phyloP scores from a whole-genome alignment of 2,329 filamentous ascomycete genomes.

The Pestalotiopsis sp. region DNA sequence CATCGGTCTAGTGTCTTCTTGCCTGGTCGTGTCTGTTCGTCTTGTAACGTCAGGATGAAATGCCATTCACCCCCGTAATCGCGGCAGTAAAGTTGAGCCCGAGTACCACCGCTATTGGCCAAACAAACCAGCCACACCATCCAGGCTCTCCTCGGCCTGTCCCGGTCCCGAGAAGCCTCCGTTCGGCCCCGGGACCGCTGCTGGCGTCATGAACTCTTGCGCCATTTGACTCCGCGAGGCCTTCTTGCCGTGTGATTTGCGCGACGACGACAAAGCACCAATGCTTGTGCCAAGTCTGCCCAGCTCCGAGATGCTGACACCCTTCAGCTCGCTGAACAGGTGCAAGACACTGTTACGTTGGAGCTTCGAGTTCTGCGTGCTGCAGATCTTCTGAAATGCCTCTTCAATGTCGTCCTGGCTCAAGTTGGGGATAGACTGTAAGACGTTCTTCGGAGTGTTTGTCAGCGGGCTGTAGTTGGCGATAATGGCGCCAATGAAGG shows the following conservation, averaged over 20 bases:
- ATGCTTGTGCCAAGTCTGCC: constrained; percentile 72
- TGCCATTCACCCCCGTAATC: background rate
- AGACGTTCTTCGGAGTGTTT: constrained; percentile 69
- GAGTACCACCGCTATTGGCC: constrained; percentile 24
- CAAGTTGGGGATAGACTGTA: constrained; percentile 82
- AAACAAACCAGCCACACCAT: constrained; percentile 57
- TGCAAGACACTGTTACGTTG: constrained; percentile 83
- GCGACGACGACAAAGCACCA: constrained; percentile 30
- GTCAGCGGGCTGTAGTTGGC: constrained; percentile 73
- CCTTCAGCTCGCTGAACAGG: constrained; percentile 81
- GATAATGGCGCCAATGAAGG: constrained; percentile 84
- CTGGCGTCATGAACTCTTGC: constrained; percentile 63
- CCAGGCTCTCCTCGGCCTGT: constrained; percentile 51
- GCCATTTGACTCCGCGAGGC: constrained; percentile 61
- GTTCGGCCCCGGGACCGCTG: constrained; percentile 28
- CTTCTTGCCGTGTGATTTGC: constrained; percentile 30
- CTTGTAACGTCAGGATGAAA: background rate
- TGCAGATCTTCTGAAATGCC: constrained; percentile 62
- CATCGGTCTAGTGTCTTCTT: background rate
- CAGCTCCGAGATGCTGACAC: constrained; percentile 90
- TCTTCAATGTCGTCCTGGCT: constrained; percentile 66
- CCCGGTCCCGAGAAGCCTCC: constrained; percentile 17
- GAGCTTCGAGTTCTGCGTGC: constrained; percentile 66
- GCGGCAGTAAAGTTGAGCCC: too few relatives aligned
- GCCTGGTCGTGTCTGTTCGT: background rate